Conservation (phyloP, 345 rosid genomes). For the Populus simonii region DNA sequence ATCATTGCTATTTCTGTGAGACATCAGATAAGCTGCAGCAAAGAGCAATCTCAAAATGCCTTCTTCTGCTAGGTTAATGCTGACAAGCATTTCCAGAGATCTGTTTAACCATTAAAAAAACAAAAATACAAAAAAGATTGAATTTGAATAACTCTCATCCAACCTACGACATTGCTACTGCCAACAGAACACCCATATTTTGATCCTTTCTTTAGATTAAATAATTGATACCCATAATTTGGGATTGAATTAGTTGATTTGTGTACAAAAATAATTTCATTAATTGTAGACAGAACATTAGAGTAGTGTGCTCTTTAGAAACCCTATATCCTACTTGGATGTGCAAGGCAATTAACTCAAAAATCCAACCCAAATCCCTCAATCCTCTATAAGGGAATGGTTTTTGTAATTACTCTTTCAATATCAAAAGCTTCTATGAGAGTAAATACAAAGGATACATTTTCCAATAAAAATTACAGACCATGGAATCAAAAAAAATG, state of each 20-base stretch:
- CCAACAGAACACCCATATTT: background rate
- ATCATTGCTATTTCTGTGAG: constrained; percentile 59
- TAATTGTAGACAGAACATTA: background rate
- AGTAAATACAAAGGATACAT: background rate
- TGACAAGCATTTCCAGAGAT: constrained; percentile 81
- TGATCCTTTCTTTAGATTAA: background rate
- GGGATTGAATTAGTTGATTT: background rate
- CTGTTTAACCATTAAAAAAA: constrained; percentile 44
- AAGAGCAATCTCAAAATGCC: constrained; percentile 82
- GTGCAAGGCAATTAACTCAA: background rate
- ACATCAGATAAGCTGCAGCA: constrained; percentile 73
- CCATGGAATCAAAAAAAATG: too few species aligned
- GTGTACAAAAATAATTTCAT: background rate
- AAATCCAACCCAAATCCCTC: background rate
- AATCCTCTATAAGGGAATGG: background rate
- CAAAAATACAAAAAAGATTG: background rate
- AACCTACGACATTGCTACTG: background rate
- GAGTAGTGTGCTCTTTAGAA: background rate
- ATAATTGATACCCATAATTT: background rate
- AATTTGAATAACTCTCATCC: background rate
- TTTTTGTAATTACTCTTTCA: background rate
- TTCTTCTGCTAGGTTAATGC: constrained; percentile 75
- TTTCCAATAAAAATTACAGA: background rate
- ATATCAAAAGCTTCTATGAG: background rate
- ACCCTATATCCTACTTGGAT: background rate